phyloP scores from a whole-genome alignment of 1,284 basidiomycete genomes.

The Termitomyces sp. region DNA sequence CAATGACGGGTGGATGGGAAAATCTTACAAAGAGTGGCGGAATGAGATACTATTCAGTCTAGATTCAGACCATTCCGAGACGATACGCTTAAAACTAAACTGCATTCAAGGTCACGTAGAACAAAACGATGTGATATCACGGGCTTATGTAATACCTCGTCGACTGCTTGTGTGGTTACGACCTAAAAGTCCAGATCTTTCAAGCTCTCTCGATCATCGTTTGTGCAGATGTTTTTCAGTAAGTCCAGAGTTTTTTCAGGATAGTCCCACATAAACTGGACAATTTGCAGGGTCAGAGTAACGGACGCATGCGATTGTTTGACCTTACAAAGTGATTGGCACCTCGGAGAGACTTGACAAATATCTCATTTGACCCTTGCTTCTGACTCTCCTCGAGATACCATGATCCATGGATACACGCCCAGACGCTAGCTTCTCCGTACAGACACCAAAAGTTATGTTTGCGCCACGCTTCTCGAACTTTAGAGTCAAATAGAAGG shows the following conservation, averaged over 20 bases:
- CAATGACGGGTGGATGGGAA: too few relatives aligned
- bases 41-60: too few relatives aligned
- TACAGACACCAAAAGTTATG: neutral
- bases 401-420: neutral
- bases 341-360: neutral
- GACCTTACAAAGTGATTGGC: neutral
- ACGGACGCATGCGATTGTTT: neutral
- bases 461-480: neutral
- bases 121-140: too few relatives aligned
- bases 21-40: too few relatives aligned
- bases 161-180: too few relatives aligned
- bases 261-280: neutral
- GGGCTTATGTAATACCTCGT: too few relatives aligned
- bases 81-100: too few relatives aligned
- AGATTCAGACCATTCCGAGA: too few relatives aligned
- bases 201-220: neutral
- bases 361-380: neutral
- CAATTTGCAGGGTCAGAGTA: neutral
- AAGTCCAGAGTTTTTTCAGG: neutral
- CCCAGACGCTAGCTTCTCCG: constrained; percentile 1
- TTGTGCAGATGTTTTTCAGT: neutral
- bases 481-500: neutral
- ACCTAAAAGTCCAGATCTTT: neutral
- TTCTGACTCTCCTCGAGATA: neutral
- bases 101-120: too few relatives aligned